Base-by-base conservation (phyloP, 2,329 filamentous ascomycete species). In the Neonectria punicea region DNA sequence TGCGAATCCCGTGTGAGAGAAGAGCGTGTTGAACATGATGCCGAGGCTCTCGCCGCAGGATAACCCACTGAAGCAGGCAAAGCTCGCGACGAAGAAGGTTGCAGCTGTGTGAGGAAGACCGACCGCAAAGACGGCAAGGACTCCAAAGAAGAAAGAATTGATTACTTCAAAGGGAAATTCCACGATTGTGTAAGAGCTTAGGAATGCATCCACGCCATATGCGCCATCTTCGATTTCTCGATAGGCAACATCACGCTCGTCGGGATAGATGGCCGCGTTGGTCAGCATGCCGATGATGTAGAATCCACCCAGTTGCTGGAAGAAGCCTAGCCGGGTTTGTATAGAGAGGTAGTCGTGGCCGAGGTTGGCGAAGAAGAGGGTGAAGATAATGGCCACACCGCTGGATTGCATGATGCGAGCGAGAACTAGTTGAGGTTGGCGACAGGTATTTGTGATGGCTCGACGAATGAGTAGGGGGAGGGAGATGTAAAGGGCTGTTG, bases 271-370 rank as follows among this genome's bases (percentile, higher is more conserved):
- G 7, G 90, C 90, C 16, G 93, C 89, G 73, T 93, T 93, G 75
- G 93, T 90, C 9, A 93, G 84, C 90, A 93, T 92, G 20, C 91
- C 91, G 3, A 92, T 86, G 67, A 91, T 91, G 77, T 91, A 91
- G 36, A 92, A 86, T 0, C 90, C 89, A 1, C 88, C 86, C 36
- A 93, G 84, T 74, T 93, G 86, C 68, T 93, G 89, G 2, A 93
- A 80, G 72, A 92, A 90, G 0, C 92, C 92, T 66, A 93, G 84
- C 3, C 91, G 86, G 51, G 89, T 92, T 75, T 93, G 91, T 0
- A 93, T 84, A 13, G 87, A 87, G 54, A 83, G 86, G 78, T 90
- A 93, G 75, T 92, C 84, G 71, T 88, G 84, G 68, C 88, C 85
- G 4, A 93, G 77, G 0, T 91, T 91, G 2, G 91, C 86, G 74